phyloP scores from a whole-genome alignment of 768 basidiomycete genomes.

The Hygrocybe punicea region DNA sequence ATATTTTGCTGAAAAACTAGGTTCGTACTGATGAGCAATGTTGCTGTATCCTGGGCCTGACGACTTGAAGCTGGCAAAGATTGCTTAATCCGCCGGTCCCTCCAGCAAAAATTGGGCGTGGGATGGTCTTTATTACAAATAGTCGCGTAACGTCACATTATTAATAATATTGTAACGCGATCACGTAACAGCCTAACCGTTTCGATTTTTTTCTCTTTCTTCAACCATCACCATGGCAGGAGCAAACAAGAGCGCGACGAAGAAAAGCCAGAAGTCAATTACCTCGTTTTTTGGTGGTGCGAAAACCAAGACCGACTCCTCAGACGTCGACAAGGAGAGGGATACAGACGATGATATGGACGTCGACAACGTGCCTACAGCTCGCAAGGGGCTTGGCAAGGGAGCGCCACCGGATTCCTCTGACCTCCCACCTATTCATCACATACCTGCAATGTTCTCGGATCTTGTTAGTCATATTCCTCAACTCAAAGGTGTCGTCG shows the following conservation, averaged over 20 bases:
- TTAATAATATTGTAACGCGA: not conserved
- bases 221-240: conserved; percentile 39
- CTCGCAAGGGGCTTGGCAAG: not conserved
- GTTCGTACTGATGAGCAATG: too few relatives aligned
- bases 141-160: conserved; percentile 30
- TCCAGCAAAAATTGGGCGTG: too few relatives aligned
- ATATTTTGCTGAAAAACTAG: too few relatives aligned
- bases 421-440: conserved; percentile 71
- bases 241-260: conserved; percentile 42
- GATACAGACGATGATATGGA: conserved; percentile 23
- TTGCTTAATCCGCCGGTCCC: too few relatives aligned
- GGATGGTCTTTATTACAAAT: conserved; percentile 42
- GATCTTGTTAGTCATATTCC: conserved; percentile 68
- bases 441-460: conserved; percentile 67
- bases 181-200: too few relatives aligned
- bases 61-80: too few relatives aligned
- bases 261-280: conserved; percentile 52
- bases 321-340: conserved; percentile 35
- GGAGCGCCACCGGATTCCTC: conserved; percentile 50
- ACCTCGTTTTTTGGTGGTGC: conserved; percentile 50
- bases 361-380: not conserved
- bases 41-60: too few relatives aligned
- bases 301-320: conserved; percentile 1
- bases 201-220: conserved; percentile 13
- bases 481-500: conserved; percentile 60